A percentile compares a stretch with the other conserved stretches of the same genome.
These are phyloP conservation scores for Yarrowia porcina DNA, from an alignment of 805 yeast species.

Conservation along the genomic window DNA sequence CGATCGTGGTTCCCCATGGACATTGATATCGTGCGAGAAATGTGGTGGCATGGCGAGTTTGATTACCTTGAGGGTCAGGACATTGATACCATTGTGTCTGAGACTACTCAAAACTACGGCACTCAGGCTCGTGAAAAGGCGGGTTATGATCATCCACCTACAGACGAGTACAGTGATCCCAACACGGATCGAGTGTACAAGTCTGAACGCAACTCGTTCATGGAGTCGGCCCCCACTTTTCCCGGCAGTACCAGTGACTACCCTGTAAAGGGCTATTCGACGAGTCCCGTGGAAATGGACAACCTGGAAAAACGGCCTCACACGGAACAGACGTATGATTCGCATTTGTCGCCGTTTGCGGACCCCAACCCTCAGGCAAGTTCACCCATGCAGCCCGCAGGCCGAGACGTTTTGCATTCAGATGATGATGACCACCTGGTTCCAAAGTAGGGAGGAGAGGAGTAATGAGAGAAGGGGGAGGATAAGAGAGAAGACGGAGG, in stretches of 20 bases:
- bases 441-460: background rate
- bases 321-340: background rate
- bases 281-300: slow-evolving; percentile 17
- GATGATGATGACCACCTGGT: slow-evolving; percentile 8
- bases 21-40: slow-evolving; percentile 67
- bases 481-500: background rate
- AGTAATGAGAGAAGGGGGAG: too few relatives aligned
- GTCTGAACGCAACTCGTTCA: slow-evolving; percentile 6
- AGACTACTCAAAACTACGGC: slow-evolving; percentile 13
- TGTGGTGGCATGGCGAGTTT: slow-evolving; percentile 52
- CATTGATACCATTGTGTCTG: slow-evolving; percentile 1
- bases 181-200: slow-evolving; percentile 12
- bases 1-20: slow-evolving; percentile 62
- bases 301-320: slow-evolving; percentile 7
- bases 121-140: background rate
- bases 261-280: slow-evolving; percentile 19
- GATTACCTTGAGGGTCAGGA: slow-evolving; percentile 8
- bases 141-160: background rate
- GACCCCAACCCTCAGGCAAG: background rate
- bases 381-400: slow-evolving; percentile 17
- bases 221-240: slow-evolving; percentile 6
- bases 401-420: slow-evolving; percentile 20
- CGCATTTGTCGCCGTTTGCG: slow-evolving; percentile 16
- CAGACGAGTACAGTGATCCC: slow-evolving; percentile 8
- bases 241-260: background rate